phyloP scores from a whole-genome alignment of 441 rosid genomes.

The Biscutella laevigata region DNA sequence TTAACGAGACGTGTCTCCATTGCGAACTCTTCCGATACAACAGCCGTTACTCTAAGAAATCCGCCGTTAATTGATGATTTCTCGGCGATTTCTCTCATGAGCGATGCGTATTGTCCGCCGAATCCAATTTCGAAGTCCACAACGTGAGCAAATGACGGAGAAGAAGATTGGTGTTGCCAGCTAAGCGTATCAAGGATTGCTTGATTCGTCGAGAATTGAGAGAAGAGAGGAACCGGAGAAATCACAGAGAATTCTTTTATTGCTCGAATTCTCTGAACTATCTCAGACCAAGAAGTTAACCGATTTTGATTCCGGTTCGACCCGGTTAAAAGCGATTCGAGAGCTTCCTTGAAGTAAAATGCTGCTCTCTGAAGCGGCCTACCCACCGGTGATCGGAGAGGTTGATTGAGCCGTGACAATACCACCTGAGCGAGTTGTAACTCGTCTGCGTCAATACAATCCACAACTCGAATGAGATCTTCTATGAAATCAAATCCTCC shows the following conservation, averaged over 20 bases:
- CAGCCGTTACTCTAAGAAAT: conserved; percentile 55
- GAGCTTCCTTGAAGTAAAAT: conserved; percentile 76
- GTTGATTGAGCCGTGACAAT: conserved; percentile 70
- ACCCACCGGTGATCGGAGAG: conserved; percentile 46
- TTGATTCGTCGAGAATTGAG: conserved; percentile 72
- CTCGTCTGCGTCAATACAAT: conserved; percentile 64
- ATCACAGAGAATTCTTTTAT: conserved; percentile 53
- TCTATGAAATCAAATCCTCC: conserved; percentile 51
- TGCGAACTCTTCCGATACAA: conserved; percentile 54
- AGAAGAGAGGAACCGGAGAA: conserved; percentile 80
- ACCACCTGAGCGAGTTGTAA: conserved; percentile 59
- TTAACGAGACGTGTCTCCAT: conserved; percentile 55
- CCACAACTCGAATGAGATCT: conserved; percentile 65
- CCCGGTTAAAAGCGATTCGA: conserved; percentile 43
- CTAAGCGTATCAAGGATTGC: conserved; percentile 59
- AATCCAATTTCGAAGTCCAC: conserved; percentile 79
- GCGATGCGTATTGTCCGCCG: conserved; percentile 74
- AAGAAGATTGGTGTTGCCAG: conserved; percentile 21
- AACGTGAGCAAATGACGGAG: conserved; percentile 43
- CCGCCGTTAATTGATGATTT: conserved; percentile 27
- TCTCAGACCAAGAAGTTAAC: conserved; percentile 52
- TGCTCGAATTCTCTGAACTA: conserved; percentile 57
- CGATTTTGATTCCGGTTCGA: conserved; percentile 30
- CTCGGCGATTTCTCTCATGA: conserved; percentile 62
- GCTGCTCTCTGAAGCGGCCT: conserved; percentile 77